These are phyloP conservation scores for Garcia nutans DNA, from an alignment of 345 rosid genomes.

Conservation along the genomic window DNA sequence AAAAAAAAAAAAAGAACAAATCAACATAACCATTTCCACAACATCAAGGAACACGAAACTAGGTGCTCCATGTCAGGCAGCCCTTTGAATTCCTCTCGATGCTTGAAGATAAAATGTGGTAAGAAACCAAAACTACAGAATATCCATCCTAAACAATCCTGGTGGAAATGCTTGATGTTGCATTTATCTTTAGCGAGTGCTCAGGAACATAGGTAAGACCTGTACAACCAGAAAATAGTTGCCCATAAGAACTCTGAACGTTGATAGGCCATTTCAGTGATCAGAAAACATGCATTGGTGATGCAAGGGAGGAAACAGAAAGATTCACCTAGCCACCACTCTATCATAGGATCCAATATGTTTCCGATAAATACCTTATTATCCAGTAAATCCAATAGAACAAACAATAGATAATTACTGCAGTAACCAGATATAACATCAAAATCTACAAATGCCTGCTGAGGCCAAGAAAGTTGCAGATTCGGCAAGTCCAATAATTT, in stretches of 20 bases:
- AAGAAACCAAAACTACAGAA: conserved; percentile 7
- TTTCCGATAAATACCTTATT: neutral
- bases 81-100: conserved; percentile 3
- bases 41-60: neutral
- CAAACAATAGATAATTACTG: neutral
- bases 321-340: neutral
- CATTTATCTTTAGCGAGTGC: conserved; percentile 84
- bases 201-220: conserved; percentile 88
- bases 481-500: neutral
- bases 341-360: neutral
- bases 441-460: neutral
- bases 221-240: conserved; percentile 31
- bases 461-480: neutral
- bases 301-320: neutral
- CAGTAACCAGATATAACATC: neutral
- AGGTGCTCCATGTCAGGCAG: neutral
- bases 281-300: neutral
- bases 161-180: conserved; percentile 80
- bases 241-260: neutral
- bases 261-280: neutral
- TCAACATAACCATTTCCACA: conserved; percentile 3
- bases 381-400: neutral
- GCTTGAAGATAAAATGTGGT: neutral
- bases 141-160: conserved; percentile 40
- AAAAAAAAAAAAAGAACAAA: neutral